Evolutionary conservation across 1,139 yeast species (phyloP), one percentile per base, ranked within the genome.

Genomic region (Geotrichum bryndzae): DNA sequence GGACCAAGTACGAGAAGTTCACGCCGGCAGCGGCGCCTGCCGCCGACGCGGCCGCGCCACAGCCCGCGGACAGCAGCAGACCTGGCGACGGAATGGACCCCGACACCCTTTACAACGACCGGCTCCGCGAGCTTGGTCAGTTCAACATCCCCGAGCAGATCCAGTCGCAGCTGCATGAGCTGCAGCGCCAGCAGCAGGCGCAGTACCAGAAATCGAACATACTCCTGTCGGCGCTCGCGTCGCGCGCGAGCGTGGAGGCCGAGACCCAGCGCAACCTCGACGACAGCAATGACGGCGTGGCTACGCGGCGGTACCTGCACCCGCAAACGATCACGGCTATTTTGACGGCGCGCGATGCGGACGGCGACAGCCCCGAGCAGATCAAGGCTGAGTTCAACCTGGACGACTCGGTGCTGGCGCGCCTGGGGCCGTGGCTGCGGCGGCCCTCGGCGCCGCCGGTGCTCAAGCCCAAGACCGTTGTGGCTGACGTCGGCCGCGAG

Each of bases 241-340:
- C 57, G 25, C 52, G 61, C 22, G 53, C 38, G 6, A 15, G 15
- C 6, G 52, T 58, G 3, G 27, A 52, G 33, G 54, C 57, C 25
- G 55, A 48, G 31, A 33, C 15, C 22, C 25, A 58, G 27, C 31
- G 50, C n/a, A 18, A 18, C 48, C 13, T 15, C 18, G 35, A 53
- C 33, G n/a, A 35, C 35, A 22, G 51, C 35, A 10, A 25, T 35
- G 54, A 31, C 54, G 51, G 46, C 11, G 33, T 3, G 6, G 51
- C 46, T 13, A 11, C 8, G 41, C 29, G 53, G 23, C 25, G n/a
- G 10, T 58, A 50, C 22, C 35, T 58, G 27, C 69, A 65, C 23
- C 64, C 67, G 11, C 65, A 58, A 35, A 68, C 70, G 11, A 66
- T 68, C 51, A 64, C 68, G 13, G 67, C 69, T 0, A 61, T 68